Conservation (phyloP, 208 protist genomes). For the Trypanosoma grayi region DNA sequence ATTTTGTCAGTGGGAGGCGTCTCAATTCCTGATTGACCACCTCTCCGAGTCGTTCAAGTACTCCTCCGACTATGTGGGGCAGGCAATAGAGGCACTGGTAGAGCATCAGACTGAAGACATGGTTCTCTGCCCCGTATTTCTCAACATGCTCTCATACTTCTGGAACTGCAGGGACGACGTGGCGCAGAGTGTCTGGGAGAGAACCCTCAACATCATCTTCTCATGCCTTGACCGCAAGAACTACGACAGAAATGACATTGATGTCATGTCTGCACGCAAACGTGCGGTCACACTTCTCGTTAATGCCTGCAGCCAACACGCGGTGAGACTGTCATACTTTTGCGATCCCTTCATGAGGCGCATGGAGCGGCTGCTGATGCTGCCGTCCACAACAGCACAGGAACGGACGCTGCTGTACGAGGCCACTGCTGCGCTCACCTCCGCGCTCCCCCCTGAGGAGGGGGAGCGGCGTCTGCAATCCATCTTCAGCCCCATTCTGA, state of each 20-base stretch:
- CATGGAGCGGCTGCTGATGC: slow-evolving; percentile 52
- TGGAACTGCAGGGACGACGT: slow-evolving; percentile 53
- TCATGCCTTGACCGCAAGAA: slow-evolving; percentile 23
- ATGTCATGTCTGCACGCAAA: slow-evolving; percentile 35
- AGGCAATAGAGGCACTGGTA: slow-evolving; percentile 48
- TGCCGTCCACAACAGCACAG: slow-evolving; percentile 6
- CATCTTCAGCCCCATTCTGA: slow-evolving; percentile 57
- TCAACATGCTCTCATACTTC: slow-evolving; percentile 82
- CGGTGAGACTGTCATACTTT: slow-evolving; percentile 27
- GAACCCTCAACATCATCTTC: slow-evolving; percentile 57
- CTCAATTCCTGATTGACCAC: slow-evolving; percentile 68
- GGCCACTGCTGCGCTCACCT: slow-evolving; percentile 51
- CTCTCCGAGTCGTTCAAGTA: slow-evolving; percentile 57
- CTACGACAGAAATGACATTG: slow-evolving; percentile 26
- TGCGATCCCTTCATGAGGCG: slow-evolving; percentile 28
- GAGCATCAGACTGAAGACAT: slow-evolving; percentile 48
- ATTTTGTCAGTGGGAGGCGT: slow-evolving; percentile 64
- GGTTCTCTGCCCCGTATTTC: slow-evolving; percentile 73
- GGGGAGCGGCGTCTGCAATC: slow-evolving; percentile 45
- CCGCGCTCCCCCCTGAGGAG: slow-evolving; percentile 35
- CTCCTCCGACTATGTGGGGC: slow-evolving; percentile 37
- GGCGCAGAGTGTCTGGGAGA: slow-evolving; percentile 59
- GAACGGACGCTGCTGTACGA: slow-evolving; percentile 74
- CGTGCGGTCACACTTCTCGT: slow-evolving; percentile 43
- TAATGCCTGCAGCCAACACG: slow-evolving; percentile 30